Evolutionary conservation across 345 rosid species (phyloP).

Genomic region (Arabidopsis arenosa): DNA sequence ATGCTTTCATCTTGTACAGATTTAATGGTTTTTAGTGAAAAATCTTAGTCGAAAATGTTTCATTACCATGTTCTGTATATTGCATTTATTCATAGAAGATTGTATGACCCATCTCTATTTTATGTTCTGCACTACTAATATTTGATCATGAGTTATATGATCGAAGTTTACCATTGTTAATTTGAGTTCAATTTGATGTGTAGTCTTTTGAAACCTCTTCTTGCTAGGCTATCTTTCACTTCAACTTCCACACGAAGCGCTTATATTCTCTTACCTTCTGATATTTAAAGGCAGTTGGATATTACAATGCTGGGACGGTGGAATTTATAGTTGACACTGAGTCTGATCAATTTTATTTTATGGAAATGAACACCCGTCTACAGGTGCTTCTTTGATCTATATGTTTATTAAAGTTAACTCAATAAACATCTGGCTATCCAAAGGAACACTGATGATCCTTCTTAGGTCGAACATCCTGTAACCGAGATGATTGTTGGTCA

Average conservation of each 20-base stretch:
- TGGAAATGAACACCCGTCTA: constrained; percentile 98
- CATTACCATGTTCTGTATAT: background rate
- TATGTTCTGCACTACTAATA: constrained; percentile 3
- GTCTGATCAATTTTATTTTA: constrained; percentile 81
- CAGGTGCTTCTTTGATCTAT: constrained; percentile 60
- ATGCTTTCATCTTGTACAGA: background rate
- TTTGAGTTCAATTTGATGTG: constrained; percentile 30
- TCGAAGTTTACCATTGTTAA: constrained; percentile 9
- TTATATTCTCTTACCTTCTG: constrained; percentile 48
- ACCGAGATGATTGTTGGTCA: constrained; percentile 97
- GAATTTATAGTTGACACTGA: constrained; percentile 89
- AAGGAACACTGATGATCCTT: constrained; percentile 38
- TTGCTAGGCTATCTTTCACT: constrained; percentile 40
- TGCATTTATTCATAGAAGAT: background rate
- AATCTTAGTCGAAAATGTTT: constrained; percentile 6
- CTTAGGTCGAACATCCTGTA: constrained; percentile 96
- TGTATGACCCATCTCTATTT: constrained; percentile 14
- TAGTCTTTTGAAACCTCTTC: constrained; percentile 27
- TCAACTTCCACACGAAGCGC: constrained; percentile 42
- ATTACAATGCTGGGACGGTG: constrained; percentile 94
- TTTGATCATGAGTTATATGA: constrained; percentile 12
- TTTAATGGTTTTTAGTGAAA: constrained; percentile 6
- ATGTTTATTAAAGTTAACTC: background rate
- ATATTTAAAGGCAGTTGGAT: constrained; percentile 86
- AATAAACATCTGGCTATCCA: constrained; percentile 9